Evolutionary conservation across 345 rosid species (phyloP), one percentile per base, ranked within the genome.

Genomic region (Anacardium occidentale): DNA sequence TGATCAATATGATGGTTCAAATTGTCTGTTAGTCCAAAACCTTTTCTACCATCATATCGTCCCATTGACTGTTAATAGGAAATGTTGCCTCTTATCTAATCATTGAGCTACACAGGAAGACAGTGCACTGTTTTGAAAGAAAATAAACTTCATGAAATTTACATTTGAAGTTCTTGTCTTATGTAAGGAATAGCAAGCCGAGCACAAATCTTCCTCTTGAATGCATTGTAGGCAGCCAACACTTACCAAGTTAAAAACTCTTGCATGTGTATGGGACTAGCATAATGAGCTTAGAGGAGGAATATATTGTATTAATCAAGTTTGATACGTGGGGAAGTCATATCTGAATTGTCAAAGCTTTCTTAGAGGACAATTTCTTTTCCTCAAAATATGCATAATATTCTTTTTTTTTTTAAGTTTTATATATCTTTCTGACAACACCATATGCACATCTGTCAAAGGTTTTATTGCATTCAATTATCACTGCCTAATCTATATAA

Each of bases 401-500:
- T 54, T 52, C 7, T 21, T 18, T 52, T 32, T 34, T 57, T 26
- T 59, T 17, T 17, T 24, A 13, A 37, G 62, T 42, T 65, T 25
- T 37, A 37, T 1, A 14, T 48, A 13, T 17, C 42, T 25, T 17
- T 1, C 13, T 47, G 69, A 25, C 10, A 63, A 37, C 24, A 42
- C 56, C 24, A 14, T 54, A 24, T 69, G 22, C 40, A 15, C 4
- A 25, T 34, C 18, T 45, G 18, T 29, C 34, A 6, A 5, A 47
- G 29, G 25, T 56, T 66, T 32, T 52, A 58, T 48, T 66, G 55
- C 60, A 37, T 70, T 44, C 51, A 47, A 9, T 52, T 53, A 22
- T 20, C 47, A 50, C 37, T 72, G 72, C 57, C 81, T 83, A 50
- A 78, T 76, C 34, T 14, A 18, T 70, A 37, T 59, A 74, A 76